Evolutionary conservation across 371 early-diverging fungal species (phyloP), one percentile per base, ranked within the genome.

Genomic region (Haplosporangium sp.): DNA sequence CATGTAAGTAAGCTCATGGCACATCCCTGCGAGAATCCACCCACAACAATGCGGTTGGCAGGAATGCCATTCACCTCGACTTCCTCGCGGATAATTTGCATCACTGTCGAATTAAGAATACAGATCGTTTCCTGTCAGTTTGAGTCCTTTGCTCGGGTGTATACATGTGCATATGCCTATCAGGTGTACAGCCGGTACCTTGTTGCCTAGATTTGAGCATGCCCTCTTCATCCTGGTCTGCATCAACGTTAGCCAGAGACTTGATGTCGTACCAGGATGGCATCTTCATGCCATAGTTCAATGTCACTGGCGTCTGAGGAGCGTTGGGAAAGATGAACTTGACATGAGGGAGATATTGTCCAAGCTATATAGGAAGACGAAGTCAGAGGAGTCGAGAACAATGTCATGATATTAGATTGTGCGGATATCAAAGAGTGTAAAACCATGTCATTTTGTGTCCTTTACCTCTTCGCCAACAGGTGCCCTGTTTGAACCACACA

Each of bases 1-100:
- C 88, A 91, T 16, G 89, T 84, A 69, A 93, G 68, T 62, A 96
- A 81, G 14, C 95, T 73, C 83, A 95, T 83, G 16, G 90, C 96
- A 58, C 90, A 86, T 2, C 91, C 98, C 86, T 98, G 99, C 29
- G 96, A 96, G 83, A 98, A 98, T 0, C 99, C 99, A 50, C 96
- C 97, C 21, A 98, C 62, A 37, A 97, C 90, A 55, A 98, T 97
- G 14, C 96, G 86, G 51, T 92, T 85, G 16, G 95, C 83, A 1
- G 95, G 90, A 61, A 96, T 95, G 16, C 95, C 95, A 3, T 82
- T 52, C 37, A 67, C 73, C 48, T 92, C 92, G 10, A 96, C 84
- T 80, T 98, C 98, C 13, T 87, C 80, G 2, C 88, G 86, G 40
- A 98, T 86, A 52, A 96, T 80, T 40, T 85, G 68, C 71, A 88